These are phyloP conservation scores for Lodderomyces beijingensis DNA, from an alignment of 1,139 yeast genomes.

Conservation along the genomic window DNA sequence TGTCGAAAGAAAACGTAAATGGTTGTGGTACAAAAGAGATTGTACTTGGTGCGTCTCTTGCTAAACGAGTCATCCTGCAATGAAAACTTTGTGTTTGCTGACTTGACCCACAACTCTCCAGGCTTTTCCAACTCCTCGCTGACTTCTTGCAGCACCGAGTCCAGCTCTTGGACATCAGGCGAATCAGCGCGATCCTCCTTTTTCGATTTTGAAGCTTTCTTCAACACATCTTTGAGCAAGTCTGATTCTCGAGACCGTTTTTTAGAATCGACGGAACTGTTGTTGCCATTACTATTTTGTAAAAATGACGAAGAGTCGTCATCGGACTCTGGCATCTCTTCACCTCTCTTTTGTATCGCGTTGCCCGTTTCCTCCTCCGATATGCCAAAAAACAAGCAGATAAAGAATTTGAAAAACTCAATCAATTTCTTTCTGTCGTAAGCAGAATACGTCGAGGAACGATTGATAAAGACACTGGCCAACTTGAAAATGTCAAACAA, in stretches of 20 bases:
- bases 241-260: conserved; percentile 64
- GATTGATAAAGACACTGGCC: conserved; percentile 64
- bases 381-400: conserved; percentile 65
- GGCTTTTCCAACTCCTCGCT: conserved; percentile 52
- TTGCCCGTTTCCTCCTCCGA: conserved; percentile 28
- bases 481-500: conserved; percentile 71
- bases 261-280: conserved; percentile 17
- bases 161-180: conserved; percentile 26
- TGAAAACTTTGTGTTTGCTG: conserved; percentile 34
- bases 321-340: conserved; percentile 13
- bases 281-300: background rate
- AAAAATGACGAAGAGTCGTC: conserved; percentile 6
- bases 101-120: conserved; percentile 63
- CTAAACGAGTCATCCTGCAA: conserved; percentile 8
- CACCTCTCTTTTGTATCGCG: conserved; percentile 20
- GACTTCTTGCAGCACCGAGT: conserved; percentile 32
- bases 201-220: conserved; percentile 53
- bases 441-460: conserved; percentile 69
- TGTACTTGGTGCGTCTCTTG: conserved; percentile 49
- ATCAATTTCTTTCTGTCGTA: conserved; percentile 77
- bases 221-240: conserved; percentile 68
- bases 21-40: conserved; percentile 87
- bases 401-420: conserved; percentile 66
- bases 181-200: conserved; percentile 36
- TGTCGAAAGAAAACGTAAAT: conserved; percentile 88